These are phyloP conservation scores for Poteriospumella lacustris DNA, from an alignment of 108 stramenopile genomes.

Conservation along the genomic window DNA sequence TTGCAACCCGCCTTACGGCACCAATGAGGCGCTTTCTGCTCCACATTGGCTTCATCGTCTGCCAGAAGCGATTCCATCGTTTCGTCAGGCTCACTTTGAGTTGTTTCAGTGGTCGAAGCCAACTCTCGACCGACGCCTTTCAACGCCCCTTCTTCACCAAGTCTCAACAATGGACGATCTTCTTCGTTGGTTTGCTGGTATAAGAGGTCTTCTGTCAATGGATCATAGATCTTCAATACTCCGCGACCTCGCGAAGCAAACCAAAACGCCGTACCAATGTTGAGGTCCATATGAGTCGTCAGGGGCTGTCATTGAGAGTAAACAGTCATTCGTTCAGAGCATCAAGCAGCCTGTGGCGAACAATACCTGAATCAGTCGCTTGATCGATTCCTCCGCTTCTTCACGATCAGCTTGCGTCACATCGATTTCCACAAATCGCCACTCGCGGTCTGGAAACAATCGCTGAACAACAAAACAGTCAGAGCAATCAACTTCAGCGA, in stretches of 20 bases:
- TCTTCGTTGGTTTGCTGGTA: no score
- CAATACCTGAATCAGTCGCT: conserved; percentile 50
- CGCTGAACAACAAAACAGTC: background rate
- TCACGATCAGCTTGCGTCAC: conserved; percentile 68
- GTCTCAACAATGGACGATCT: no score
- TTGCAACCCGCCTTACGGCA: no score
- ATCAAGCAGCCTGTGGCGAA: background rate
- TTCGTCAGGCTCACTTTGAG: no score
- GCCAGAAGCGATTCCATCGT: no score
- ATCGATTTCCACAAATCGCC: conserved; percentile 65
- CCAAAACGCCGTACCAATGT: conserved; percentile 88
- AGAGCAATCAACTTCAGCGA: no score
- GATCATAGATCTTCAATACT: conserved; percentile 31
- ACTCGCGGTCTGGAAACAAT: conserved; percentile 61
- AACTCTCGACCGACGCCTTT: no score
- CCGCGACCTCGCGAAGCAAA: conserved; percentile 72
- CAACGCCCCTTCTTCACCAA: no score
- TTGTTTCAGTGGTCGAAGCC: no score
- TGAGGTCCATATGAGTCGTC: conserved; percentile 80
- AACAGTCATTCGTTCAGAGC: background rate
- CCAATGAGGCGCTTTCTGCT: no score
- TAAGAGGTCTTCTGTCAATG: no score
- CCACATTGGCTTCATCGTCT: no score
- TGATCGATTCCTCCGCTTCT: conserved; percentile 55
- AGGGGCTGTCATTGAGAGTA: conserved; percentile 47